A percentile compares a stretch with the other conserved stretches of the same genome.
Evolutionary conservation across 495 filamentous ascomycete species (phyloP).

Genomic region (Poronia punctata): DNA sequence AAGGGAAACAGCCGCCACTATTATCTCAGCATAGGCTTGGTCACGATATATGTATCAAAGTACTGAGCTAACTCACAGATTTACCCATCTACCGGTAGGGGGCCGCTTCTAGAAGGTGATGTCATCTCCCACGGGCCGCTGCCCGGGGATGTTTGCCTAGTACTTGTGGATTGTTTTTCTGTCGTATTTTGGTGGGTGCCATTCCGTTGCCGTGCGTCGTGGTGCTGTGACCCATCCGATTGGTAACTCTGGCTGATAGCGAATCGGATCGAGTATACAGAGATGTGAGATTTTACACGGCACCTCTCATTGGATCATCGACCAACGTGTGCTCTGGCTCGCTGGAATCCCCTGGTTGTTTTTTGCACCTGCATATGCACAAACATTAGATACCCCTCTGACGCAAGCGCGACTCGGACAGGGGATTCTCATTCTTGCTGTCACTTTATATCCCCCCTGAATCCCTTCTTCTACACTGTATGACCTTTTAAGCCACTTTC

Average conservation of each 20-base stretch:
- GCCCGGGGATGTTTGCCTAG: constrained; percentile 4
- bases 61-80: no score
- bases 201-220: constrained; percentile 11
- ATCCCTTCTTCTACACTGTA: constrained; percentile 14
- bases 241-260: constrained; percentile 3
- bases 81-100: neutral
- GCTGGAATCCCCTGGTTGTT: constrained; percentile 25
- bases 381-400: constrained; percentile 14
- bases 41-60: no score
- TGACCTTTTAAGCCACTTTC: constrained; percentile 17
- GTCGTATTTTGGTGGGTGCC: constrained; percentile 5
- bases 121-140: constrained; percentile 8
- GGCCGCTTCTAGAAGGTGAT: constrained; percentile 3
- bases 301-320: constrained; percentile 11
- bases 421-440: constrained; percentile 10
- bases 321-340: neutral
- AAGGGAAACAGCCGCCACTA: neutral
- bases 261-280: constrained; percentile 10
- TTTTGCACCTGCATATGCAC: constrained; percentile 23
- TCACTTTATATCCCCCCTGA: constrained; percentile 21
- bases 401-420: constrained; percentile 17
- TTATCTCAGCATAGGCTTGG: no score
- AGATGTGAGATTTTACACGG: constrained; percentile 21
- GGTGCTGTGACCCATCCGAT: constrained; percentile 8
- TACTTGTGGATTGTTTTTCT: neutral